phyloP scores from a whole-genome alignment of 2,329 filamentous ascomycete species.

The Clarireedia hainanense region DNA sequence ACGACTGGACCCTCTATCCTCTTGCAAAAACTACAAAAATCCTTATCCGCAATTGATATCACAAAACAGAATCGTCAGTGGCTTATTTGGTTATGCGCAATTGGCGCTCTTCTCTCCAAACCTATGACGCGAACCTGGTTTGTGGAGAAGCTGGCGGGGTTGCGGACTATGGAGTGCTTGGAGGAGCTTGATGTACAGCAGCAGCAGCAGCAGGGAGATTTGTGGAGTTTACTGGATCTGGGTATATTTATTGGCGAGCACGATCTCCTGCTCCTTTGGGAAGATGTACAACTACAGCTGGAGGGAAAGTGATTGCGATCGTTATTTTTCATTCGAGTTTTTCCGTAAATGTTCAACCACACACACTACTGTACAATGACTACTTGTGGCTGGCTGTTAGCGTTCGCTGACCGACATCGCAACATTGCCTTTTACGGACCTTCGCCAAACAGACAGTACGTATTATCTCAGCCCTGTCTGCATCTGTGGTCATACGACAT shows the following conservation, averaged over 20 bases:
- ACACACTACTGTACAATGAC: too few species aligned
- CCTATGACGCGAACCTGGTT: background rate
- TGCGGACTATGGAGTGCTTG: background rate
- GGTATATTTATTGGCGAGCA: background rate
- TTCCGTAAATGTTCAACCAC: background rate
- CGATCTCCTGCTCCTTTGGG: conserved; percentile 1
- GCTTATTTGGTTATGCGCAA: conserved; percentile 3
- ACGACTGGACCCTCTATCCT: conserved; percentile 13
- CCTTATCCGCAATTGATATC: conserved; percentile 4
- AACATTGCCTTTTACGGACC: too few species aligned
- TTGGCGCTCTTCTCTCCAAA: conserved; percentile 2
- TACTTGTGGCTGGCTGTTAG: too few species aligned
- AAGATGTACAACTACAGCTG: background rate
- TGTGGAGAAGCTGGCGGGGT: conserved; percentile 3
- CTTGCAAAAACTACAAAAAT: conserved; percentile 12
- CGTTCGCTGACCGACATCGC: too few species aligned
- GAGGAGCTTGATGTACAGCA: background rate
- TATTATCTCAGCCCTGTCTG: too few species aligned
- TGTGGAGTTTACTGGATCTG: background rate
- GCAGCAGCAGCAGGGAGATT: background rate
- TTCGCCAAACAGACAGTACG: too few species aligned
- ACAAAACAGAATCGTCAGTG: background rate
- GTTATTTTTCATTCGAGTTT: background rate
- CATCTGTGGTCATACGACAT: background rate
- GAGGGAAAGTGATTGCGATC: background rate